A percentile compares a stretch with the other conserved stretches of the same genome.
Evolutionary conservation across 1,284 basidiomycete genomes (phyloP).

Genomic region (Calocybe gambosa): DNA sequence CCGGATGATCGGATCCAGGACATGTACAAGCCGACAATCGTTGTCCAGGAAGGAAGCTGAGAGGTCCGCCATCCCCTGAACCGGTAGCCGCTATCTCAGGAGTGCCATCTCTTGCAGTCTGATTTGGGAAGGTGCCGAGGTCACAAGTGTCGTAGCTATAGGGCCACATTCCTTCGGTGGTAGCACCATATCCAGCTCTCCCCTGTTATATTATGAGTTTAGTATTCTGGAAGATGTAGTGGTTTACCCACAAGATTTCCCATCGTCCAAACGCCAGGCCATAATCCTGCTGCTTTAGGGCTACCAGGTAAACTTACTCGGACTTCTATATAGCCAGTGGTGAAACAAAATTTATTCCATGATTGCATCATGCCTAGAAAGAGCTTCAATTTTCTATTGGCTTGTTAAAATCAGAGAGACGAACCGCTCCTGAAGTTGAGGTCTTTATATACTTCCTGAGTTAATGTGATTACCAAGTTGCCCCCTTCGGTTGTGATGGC

Average conservation of each 20-base stretch:
- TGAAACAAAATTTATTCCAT: constrained; percentile 96
- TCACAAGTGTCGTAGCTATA: constrained; percentile 83
- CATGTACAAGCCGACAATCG: constrained; percentile 82
- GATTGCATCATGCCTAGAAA: constrained; percentile 61
- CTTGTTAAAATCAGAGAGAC: constrained; percentile 19
- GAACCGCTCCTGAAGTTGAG: constrained; percentile 74
- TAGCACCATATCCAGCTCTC: constrained; percentile 66
- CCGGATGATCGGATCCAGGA: constrained; percentile 75
- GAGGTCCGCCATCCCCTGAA: constrained; percentile 34
- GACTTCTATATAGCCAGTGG: constrained; percentile 84
- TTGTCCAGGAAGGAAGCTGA: constrained; percentile 75
- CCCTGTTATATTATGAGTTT: constrained; percentile 34
- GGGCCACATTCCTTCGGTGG: constrained; percentile 66
- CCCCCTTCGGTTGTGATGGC: constrained; percentile 66
- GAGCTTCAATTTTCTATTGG: background rate
- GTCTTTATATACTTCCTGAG: constrained; percentile 56
- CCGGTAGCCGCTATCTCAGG: constrained; percentile 49
- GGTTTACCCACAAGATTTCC: constrained; percentile 58
- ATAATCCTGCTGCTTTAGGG: constrained; percentile 63
- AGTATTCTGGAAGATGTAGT: constrained; percentile 1
- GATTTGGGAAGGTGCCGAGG: constrained; percentile 79
- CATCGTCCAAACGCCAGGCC: constrained; percentile 79
- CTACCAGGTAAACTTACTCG: constrained; percentile 78
- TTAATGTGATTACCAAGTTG: constrained; percentile 71
- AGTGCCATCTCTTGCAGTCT: constrained; percentile 50